Conservation (phyloP, 169 alveolate species). For the Plasmodium fragile region DNA sequence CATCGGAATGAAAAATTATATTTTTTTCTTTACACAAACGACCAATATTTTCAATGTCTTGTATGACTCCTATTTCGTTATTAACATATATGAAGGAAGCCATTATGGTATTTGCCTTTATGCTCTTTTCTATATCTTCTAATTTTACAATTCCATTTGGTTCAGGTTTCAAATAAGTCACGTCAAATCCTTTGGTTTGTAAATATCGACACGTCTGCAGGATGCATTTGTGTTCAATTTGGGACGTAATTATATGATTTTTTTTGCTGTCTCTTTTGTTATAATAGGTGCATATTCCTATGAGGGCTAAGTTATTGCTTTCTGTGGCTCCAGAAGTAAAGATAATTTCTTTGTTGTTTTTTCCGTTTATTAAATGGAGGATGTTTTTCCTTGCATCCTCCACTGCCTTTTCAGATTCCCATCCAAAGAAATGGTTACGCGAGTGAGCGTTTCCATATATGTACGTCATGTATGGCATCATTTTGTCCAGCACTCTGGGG, state of each 20-base stretch:
- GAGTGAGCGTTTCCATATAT: conserved; percentile 98
- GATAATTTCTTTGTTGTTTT: conserved; percentile 93
- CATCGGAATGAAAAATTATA: conserved; percentile 96
- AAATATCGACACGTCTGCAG: conserved; percentile 93
- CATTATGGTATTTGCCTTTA: conserved; percentile 95
- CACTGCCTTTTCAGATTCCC: conserved; percentile 96
- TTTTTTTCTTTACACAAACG: conserved; percentile 93
- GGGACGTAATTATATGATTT: conserved; percentile 97
- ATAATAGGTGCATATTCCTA: conserved; percentile 92
- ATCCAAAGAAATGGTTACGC: conserved; percentile 96
- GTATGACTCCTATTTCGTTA: conserved; percentile 98
- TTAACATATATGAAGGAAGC: conserved; percentile 96
- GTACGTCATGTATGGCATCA: conserved; percentile 97
- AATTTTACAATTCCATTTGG: conserved; percentile 92
- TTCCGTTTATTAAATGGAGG: conserved; percentile 90
- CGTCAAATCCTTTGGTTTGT: conserved; percentile 93
- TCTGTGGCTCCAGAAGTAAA: conserved; percentile 99
- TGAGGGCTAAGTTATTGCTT: conserved; percentile 96
- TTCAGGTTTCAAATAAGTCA: conserved; percentile 95
- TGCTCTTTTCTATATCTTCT: conserved; percentile 91
- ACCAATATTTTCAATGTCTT: conserved; percentile 95
- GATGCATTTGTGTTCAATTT: conserved; percentile 98
- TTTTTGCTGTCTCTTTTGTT: conserved; percentile 84
- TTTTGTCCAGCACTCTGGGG: conserved; percentile 97
- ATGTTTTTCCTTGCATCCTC: conserved; percentile 94